These are phyloP conservation scores for Xylaria polymorpha DNA, from an alignment of 2,329 filamentous ascomycete genomes.

Conservation along the genomic window DNA sequence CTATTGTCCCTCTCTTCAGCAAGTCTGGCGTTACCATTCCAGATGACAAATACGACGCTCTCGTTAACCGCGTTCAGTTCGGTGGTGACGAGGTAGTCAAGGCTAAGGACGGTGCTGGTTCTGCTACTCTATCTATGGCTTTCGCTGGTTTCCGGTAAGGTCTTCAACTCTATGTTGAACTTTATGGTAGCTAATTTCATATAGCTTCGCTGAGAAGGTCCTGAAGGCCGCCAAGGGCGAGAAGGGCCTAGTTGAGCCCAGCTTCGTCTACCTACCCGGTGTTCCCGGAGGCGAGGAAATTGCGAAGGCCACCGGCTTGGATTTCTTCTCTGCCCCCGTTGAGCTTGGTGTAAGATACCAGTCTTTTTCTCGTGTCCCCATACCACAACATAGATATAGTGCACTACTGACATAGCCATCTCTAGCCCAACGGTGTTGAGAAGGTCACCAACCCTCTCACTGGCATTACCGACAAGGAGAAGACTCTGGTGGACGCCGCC, in stretches of 20 bases:
- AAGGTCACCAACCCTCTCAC: conserved; percentile 85
- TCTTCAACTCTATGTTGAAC: not conserved
- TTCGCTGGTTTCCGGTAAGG: conserved; percentile 90
- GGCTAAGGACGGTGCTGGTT: conserved; percentile 92
- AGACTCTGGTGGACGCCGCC: conserved; percentile 82
- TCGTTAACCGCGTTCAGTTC: conserved; percentile 96
- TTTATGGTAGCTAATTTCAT: conserved; percentile 34
- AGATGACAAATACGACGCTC: conserved; percentile 86
- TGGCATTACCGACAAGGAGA: conserved; percentile 85
- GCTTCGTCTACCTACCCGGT: conserved; percentile 94
- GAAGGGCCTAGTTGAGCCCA: conserved; percentile 93
- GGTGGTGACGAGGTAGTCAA: conserved; percentile 97
- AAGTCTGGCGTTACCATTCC: conserved; percentile 86
- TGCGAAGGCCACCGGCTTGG: conserved; percentile 81
- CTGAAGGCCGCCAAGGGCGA: conserved; percentile 89
- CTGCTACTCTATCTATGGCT: conserved; percentile 93
- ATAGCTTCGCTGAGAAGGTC: conserved; percentile 91
- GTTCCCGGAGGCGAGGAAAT: conserved; percentile 88
- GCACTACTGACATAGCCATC: conserved; percentile 37
- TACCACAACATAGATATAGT: conserved; percentile 13
- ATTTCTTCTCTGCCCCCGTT: conserved; percentile 96
- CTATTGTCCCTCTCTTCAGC: conserved; percentile 97
- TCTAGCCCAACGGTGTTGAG: conserved; percentile 82
- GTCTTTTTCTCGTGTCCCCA: conserved; percentile 10
- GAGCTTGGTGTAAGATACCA: conserved; percentile 85